These are phyloP conservation scores for Flaveria robusta DNA, from an alignment of 129 eudicot species.

Conservation along the genomic window DNA sequence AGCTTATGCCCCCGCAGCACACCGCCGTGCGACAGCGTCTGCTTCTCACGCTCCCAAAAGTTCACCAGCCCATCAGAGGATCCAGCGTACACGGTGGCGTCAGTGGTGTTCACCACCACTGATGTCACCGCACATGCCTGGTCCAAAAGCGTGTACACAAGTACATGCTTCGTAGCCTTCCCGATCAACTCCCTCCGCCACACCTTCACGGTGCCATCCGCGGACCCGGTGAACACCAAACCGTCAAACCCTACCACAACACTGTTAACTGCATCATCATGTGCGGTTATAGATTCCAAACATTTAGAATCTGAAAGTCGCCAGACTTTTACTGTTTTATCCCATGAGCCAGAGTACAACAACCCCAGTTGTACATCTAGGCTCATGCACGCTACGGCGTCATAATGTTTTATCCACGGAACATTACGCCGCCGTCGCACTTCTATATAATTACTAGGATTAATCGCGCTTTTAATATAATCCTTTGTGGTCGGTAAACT, in stretches of 20 bases:
- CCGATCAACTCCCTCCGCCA: conserved; percentile 81
- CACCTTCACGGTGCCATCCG: conserved; percentile 88
- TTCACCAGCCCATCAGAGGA: conserved; percentile 67
- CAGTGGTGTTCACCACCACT: conserved; percentile 38
- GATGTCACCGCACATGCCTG: conserved; percentile 77
- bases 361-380: conserved; percentile 58
- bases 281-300: conserved; percentile 70
- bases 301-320: conserved; percentile 76
- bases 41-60: conserved; percentile 65
- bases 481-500: conserved; percentile 74
- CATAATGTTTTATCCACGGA: conserved; percentile 77
- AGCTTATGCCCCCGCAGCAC: conserved; percentile 71
- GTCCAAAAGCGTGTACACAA: conserved; percentile 48
- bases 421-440: conserved; percentile 60
- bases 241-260: conserved; percentile 57
- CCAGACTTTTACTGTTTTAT: conserved; percentile 79
- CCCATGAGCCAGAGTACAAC: conserved; percentile 93
- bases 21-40: conserved; percentile 54
- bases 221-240: conserved; percentile 78
- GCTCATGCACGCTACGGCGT: conserved; percentile 73
- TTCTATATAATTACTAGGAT: conserved; percentile 60
- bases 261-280: conserved; percentile 78
- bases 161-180: conserved; percentile 39
- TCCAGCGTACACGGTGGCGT: conserved; percentile 51
- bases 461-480: conserved; percentile 54